A percentile compares a stretch with the other conserved stretches of the same genome.
Conservation (phyloP, 257 asterid species). For the Parsonsia alboflavescens region DNA sequence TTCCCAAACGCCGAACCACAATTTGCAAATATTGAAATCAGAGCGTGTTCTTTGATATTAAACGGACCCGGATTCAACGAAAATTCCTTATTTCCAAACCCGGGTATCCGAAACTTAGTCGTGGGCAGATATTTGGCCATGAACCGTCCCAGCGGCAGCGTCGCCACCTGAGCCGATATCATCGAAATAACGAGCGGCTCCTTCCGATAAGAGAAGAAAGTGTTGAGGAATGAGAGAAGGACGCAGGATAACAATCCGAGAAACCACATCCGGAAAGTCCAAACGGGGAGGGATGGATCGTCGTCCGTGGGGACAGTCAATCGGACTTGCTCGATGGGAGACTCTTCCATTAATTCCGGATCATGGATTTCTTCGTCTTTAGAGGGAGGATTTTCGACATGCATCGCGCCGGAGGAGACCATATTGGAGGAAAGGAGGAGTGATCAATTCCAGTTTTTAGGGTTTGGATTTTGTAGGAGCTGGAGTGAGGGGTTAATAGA, state of each 20-base stretch:
- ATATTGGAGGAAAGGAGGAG: background rate
- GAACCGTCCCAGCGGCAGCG: conserved; percentile 1
- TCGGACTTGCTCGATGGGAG: conserved; percentile 5
- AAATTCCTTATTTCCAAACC: background rate
- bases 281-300: background rate
- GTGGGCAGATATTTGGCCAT: background rate
- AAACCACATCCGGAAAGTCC: conserved; percentile 14
- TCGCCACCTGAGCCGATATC: background rate
- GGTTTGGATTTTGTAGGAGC: background rate
- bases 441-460: background rate
- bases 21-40: conserved; percentile 6
- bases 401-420: background rate
- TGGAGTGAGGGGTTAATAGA: no score
- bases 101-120: background rate
- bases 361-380: background rate
- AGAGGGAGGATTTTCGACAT: background rate
- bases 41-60: conserved; percentile 7
- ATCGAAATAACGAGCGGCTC: background rate
- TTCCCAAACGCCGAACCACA: background rate
- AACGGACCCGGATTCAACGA: conserved; percentile 12
- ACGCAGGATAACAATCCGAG: background rate
- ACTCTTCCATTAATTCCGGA: background rate
- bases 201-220: conserved; percentile 1
- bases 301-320: background rate
- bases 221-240: background rate